Percentiles rank a stretch among this genome's conserved stretches.
These are phyloP conservation scores for Wallacemonas sp. DNA, from an alignment of 208 protist species.

Conservation along the genomic window DNA sequence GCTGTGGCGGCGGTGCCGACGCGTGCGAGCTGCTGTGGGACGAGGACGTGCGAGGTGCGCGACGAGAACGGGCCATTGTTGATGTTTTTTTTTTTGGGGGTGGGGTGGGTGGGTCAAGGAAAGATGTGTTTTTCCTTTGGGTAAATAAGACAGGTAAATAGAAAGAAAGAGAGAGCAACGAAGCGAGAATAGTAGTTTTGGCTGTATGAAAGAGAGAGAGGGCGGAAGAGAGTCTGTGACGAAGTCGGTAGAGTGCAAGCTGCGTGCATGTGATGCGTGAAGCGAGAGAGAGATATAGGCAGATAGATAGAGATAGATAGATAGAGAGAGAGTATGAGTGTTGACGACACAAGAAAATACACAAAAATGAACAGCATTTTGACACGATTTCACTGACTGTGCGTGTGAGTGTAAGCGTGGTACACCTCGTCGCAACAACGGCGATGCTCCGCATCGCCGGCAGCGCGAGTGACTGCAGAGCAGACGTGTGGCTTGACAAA, in stretches of 20 bases:
- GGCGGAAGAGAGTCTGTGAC: not conserved
- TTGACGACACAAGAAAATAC: no score
- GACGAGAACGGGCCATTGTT: constrained; percentile 66
- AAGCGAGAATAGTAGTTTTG: not conserved
- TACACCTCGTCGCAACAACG: no score
- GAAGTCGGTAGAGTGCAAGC: no score
- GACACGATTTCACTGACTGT: no score
- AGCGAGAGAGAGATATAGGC: not conserved
- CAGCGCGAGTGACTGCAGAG: no score
- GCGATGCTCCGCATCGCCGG: no score
- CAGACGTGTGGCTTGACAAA: no score
- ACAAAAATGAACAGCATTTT: no score
- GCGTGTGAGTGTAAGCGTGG: no score
- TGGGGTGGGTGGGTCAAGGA: not conserved
- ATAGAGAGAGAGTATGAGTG: not conserved
- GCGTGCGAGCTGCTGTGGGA: constrained; percentile 14
- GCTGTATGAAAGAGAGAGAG: not conserved
- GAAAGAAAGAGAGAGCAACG: constrained; percentile 10
- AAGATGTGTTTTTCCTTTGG: not conserved
- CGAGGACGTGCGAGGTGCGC: constrained; percentile 25
- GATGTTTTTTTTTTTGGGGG: not conserved
- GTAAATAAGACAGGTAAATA: no score
- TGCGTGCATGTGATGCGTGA: not conserved
- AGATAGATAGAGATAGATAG: not conserved
- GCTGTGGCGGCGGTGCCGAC: constrained; percentile 22